Base-by-base conservation (phyloP, 1,284 basidiomycete species). In the Moesziomyces globuligerus region DNA sequence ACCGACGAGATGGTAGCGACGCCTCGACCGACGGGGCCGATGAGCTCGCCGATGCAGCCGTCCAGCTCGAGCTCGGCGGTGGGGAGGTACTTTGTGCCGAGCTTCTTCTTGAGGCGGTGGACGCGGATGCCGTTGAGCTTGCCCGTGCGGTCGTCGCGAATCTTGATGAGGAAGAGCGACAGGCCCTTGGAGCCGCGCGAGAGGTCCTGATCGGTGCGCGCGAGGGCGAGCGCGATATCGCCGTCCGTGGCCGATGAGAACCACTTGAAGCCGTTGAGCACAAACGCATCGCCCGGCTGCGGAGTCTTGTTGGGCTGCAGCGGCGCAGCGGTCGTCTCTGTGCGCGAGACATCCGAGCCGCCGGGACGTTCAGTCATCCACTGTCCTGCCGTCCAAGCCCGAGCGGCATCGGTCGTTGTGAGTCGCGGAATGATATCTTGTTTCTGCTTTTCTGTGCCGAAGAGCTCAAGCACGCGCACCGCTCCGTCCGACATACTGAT, bases 171-270 rank as follows among this genome's bases (percentile, higher is more conserved):
- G 48, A 42, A 91, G 44, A 91, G 86, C 0, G 89, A 90, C 6
- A 91, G 85, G 0, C 86, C 86, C 20, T 87, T 67, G n/a, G 54
- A 51, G 4, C 71, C 66, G 13, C 37, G 26, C 20, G 21, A 43
- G 42, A 58, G 38, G 39, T 74, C 62, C n/a, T 48, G 36, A 21
- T 41, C 47, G 3, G 90, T 91, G 29, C 90, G 87, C 4, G 89
- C 91, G 11, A 91, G 84, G 0, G 90, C 90, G 23, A 91, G 85
- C 0, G 90, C 86, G 17, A 91, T 83, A 54, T 91, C 85, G 67
- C 88, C 88, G 72, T 92, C 91, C 0, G 90, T 90, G 1, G 91
- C 91, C 51, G 89, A 90, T 11, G 90, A 90, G 84, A 92, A 92
- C 91, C 90, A 78, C 41, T 75, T 74, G 73, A 79, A 74, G 3